phyloP scores from a whole-genome alignment of 306 rosid species.

The Fragaria iinumae region DNA sequence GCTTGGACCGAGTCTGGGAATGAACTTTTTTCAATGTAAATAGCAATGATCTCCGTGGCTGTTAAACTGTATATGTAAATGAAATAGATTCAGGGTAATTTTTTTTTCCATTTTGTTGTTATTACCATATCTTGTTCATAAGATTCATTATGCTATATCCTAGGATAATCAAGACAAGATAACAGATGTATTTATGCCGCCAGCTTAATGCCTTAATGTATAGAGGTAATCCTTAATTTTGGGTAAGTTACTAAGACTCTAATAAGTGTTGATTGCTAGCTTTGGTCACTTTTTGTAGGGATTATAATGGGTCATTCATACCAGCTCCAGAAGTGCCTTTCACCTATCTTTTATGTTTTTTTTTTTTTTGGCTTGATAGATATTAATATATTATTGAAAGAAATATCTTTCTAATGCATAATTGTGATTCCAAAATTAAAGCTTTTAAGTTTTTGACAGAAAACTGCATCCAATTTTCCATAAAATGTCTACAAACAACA shows the following conservation, averaged over 20 bases:
- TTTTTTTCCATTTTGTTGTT: not conserved
- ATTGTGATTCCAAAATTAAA: not conserved
- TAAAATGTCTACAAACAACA: constrained; percentile 1
- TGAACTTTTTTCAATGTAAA: constrained; percentile 13
- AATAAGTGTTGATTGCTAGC: not conserved
- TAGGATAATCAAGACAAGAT: not conserved
- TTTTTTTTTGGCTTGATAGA: not conserved
- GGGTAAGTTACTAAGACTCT: not conserved
- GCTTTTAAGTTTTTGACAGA: not conserved
- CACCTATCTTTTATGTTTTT: not conserved
- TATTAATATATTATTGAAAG: not conserved
- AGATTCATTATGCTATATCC: not conserved
- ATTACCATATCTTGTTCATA: not conserved
- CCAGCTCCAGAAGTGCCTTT: not conserved
- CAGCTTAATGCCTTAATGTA: not conserved
- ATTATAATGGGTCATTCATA: not conserved
- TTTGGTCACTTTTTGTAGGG: not conserved
- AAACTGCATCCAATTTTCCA: not conserved
- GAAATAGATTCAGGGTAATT: not conserved
- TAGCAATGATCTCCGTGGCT: not conserved
- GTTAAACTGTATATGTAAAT: constrained; percentile 16
- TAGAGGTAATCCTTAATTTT: not conserved
- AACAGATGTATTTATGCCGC: not conserved
- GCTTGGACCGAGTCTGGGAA: not conserved
- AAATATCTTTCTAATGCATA: not conserved